Evolutionary conservation across 306 rosid species (phyloP), one percentile per base, ranked within the genome.

Genomic region (Betula pendula): DNA sequence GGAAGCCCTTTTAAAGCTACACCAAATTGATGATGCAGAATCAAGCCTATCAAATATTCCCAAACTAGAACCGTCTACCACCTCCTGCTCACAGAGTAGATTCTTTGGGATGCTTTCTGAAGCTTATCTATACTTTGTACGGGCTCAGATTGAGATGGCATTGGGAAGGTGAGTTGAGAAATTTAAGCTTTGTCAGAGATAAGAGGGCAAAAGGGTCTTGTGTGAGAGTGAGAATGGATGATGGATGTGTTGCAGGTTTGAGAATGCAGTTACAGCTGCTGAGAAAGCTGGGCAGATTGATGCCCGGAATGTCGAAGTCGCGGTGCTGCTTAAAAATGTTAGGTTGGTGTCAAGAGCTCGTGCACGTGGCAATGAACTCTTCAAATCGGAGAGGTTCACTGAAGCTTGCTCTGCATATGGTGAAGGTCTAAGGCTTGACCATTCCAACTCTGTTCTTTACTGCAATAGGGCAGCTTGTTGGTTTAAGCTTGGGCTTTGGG

Each of bases 391-490:
- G 77, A 87, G 98, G 84, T 95, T 85, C 82, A 92, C 97, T 0
- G 98, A 95, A 85, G 97, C 97, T 49, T 92, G 97, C 68, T 77
- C 90, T 0, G 98, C 98, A 3, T 95, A 95, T 6, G 97, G 90
- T 25, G 98, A 95, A 44, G 98, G 98, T 63, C 89, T 95, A 74
- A 90, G 82, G 85, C 76, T 90, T 70, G 97, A 92, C 74, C 88
- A 91, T 80, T 87, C 91, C 11, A 95, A 92, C 71, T 84, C 98
- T 14, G 96, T 95, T 73, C 93, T 95, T 29, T 89, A 87, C 80
- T 95, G 98, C 87, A 95, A 95, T 44, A 87, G 98, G 69, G 98
- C 98, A 60, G 98, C 97, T 53, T 92, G 97, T 80, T 95, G 92
- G 93, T 95, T 89, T 86, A 95, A 95, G 88, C 92, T 95, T 77